These are phyloP conservation scores for Aurifilum marmelostoma DNA, from an alignment of 2,329 filamentous ascomycete species.

Conservation along the genomic window DNA sequence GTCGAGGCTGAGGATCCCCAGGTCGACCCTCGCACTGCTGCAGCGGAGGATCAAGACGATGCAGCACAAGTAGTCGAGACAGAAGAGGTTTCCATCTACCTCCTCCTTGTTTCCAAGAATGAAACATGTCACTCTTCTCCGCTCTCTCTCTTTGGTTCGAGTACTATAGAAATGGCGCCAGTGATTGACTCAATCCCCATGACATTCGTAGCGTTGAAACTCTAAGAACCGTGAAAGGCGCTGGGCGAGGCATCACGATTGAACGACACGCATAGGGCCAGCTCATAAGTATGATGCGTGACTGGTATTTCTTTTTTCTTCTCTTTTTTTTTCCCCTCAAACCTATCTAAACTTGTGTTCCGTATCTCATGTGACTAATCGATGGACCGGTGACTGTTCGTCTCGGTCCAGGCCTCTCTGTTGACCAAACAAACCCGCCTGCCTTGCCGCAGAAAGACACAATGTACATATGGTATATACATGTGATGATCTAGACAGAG, in stretches of 20 bases:
- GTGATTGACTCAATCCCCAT: no score
- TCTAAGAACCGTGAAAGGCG: no score
- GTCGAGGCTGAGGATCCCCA: constrained; percentile 75
- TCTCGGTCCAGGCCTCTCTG: neutral
- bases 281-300: neutral
- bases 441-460: neutral
- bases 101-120: neutral
- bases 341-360: no score
- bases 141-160: no score
- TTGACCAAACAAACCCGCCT: neutral
- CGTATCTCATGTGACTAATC: neutral
- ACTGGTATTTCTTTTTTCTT: neutral
- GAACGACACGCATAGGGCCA: neutral
- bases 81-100: no score
- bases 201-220: neutral
- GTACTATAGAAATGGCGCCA: no score
- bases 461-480: neutral
- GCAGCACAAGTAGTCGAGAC: constrained; percentile 11
- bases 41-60: constrained; percentile 48
- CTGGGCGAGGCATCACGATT: neutral
- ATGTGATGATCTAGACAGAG: neutral
- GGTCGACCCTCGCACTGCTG: constrained; percentile 63
- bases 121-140: neutral
- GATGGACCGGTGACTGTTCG: neutral
- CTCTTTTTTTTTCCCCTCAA: no score